phyloP scores from a whole-genome alignment of 139 green algal genomes.

The Desmodesmus armatus region DNA sequence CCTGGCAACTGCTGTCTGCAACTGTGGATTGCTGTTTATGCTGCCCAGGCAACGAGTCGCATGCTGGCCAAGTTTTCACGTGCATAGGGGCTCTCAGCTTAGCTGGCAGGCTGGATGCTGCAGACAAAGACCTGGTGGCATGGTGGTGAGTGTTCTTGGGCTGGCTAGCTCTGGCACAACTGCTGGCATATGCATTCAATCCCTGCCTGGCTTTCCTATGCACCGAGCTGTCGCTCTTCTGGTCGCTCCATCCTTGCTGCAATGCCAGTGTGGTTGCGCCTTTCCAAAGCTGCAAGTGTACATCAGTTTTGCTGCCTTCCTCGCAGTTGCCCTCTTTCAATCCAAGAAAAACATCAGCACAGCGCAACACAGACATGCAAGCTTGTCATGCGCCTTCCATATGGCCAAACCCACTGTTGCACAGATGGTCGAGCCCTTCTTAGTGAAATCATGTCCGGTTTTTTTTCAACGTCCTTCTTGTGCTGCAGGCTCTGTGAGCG shows the following conservation, averaged over 20 bases:
- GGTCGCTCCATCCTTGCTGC: background rate
- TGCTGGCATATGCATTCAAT: background rate
- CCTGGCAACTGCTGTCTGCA: background rate
- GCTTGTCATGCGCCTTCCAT: too few species aligned
- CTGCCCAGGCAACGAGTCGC: constrained; percentile 79
- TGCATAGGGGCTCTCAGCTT: constrained; percentile 92
- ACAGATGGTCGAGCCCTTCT: too few species aligned
- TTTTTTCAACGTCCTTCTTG: background rate
- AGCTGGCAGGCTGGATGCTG: constrained; percentile 74
- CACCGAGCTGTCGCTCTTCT: background rate
- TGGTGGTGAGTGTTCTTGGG: constrained; percentile 97
- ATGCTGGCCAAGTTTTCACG: constrained; percentile 92
- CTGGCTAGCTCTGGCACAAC: too few species aligned
- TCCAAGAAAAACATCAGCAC: too few species aligned
- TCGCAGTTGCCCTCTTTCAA: too few species aligned
- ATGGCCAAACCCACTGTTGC: too few species aligned
- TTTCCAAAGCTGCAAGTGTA: background rate
- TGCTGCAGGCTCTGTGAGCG: constrained; percentile 86
- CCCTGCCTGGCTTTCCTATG: background rate
- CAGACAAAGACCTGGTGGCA: constrained; percentile 90
- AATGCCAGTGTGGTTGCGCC: background rate
- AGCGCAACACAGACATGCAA: too few species aligned
- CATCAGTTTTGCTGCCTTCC: too few species aligned
- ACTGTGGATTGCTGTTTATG: background rate
- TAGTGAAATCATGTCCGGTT: too few species aligned